Percentiles rank a stretch among this genome's conserved stretches.
phyloP scores from a whole-genome alignment of 768 basidiomycete genomes.

The Steccherinum ochraceum region DNA sequence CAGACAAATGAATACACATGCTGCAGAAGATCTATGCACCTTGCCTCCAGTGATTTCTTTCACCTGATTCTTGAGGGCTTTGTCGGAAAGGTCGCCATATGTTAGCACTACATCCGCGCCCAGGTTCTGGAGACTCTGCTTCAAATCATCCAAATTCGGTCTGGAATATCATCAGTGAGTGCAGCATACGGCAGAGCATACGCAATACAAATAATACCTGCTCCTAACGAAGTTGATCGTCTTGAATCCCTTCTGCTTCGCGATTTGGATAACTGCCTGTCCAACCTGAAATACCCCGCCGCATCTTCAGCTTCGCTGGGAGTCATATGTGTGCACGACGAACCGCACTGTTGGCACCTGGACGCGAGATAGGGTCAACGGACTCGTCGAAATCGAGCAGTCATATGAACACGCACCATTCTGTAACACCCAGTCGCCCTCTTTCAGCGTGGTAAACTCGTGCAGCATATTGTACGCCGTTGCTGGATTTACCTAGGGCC shows the following conservation, averaged over 20 bases:
- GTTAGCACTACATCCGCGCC: constrained; percentile 77
- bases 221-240: constrained; percentile 80
- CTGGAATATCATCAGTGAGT: constrained; percentile 26
- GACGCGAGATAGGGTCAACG: background rate
- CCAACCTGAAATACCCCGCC: constrained; percentile 47
- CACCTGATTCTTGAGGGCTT: constrained; percentile 42
- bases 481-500: constrained; percentile 60
- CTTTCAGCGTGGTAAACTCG: constrained; percentile 55
- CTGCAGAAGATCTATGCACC: constrained; percentile 28
- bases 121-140: constrained; percentile 43
- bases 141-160: constrained; percentile 45
- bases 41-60: constrained; percentile 61
- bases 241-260: constrained; percentile 59
- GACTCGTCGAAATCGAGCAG: background rate
- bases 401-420: constrained; percentile 51
- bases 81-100: constrained; percentile 67
- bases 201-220: no score
- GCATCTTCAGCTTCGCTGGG: background rate
- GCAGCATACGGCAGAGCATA: background rate
- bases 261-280: constrained; percentile 83
- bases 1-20: background rate
- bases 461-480: constrained; percentile 81
- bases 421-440: constrained; percentile 79
- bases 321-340: no score
- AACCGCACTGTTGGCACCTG: constrained; percentile 63